Base-by-base conservation (phyloP, 164 flowering plant genomes). In the Macadamia tetraphylla region DNA sequence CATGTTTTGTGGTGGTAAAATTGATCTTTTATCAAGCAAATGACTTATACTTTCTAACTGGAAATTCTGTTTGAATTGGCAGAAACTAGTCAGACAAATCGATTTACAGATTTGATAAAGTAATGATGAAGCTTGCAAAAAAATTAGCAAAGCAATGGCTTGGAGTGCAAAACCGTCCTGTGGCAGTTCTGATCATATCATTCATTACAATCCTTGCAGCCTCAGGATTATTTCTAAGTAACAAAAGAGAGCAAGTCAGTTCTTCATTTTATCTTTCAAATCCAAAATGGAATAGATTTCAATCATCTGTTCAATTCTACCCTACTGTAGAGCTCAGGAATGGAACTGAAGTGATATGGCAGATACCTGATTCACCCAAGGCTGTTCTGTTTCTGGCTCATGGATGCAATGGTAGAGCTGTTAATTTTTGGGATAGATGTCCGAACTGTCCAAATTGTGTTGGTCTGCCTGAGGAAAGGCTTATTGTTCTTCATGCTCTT, bases 381-480 rank as follows among this genome's bases (percentile, higher is more conserved):
- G 96, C 94, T 7, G 86, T 87, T 76, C 84, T 94, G 6, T 94
- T 94, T 81, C 69, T 94, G 49, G 98, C 96, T 75, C 97, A 94
- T 73, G 98, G 98, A 12, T 94, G 98, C 74, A 76, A 77, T 78
- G 91, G 98, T 35, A 81, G 75, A 74, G 94, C 97, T 29, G 78
- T 63, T 11, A 78, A 94, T 73, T 94, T 91, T 74, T 94, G 97
- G 98, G 98, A 91, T 62, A 84, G 66, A 46, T 87, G 93, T 23
- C 74, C 81, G 8, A 70, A 71, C 4, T 94, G 96, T 65, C 85
- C 80, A 6, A 61, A 82, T n/a, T 94, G 98, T 67, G 67, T 87
- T 76, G 98, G 98, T 32, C 80, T 94, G 63, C 98, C 98, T 12
- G 98, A 94, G 74, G 98, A 94, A 68, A 85, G 92, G 73, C 82